phyloP scores from a whole-genome alignment of 169 alveolate genomes.

The Plasmodium blacklocki region DNA sequence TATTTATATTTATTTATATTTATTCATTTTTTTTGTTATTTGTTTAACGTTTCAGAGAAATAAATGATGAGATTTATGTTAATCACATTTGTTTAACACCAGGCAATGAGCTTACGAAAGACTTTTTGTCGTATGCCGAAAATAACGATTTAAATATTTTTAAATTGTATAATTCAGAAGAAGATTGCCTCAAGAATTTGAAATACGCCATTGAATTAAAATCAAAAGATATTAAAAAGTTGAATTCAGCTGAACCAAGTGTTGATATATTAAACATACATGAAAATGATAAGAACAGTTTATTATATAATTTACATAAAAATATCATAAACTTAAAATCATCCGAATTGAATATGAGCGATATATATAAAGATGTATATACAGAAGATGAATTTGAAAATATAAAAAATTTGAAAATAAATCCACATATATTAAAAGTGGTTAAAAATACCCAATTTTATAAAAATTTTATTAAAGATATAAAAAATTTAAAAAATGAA shows the following conservation, averaged over 20 bases:
- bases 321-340: too few relatives aligned
- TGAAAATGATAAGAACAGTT: slow-evolving; percentile 12
- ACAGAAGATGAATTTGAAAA: slow-evolving; percentile 14
- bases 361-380: slow-evolving; percentile 49
- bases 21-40: neutral
- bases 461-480: slow-evolving; percentile 38
- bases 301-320: neutral
- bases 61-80: slow-evolving; percentile 21
- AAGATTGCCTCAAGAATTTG: slow-evolving; percentile 45
- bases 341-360: slow-evolving; percentile 14
- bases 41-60: slow-evolving; percentile 11
- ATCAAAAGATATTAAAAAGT: neutral
- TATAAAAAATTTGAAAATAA: slow-evolving; percentile 17
- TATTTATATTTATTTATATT: slow-evolving; percentile 5
- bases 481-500: slow-evolving; percentile 44
- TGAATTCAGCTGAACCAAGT: neutral
- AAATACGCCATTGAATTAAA: slow-evolving; percentile 46
- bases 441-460: slow-evolving; percentile 23
- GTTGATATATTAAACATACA: neutral
- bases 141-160: slow-evolving; percentile 46
- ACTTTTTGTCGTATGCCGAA: slow-evolving; percentile 32
- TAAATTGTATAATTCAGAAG: slow-evolving; percentile 33
- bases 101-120: slow-evolving; percentile 3
- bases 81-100: slow-evolving; percentile 67
- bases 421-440: slow-evolving; percentile 4